These are phyloP conservation scores for Phialophora macrospora DNA, from an alignment of 2,329 filamentous ascomycete genomes.

Conservation along the genomic window DNA sequence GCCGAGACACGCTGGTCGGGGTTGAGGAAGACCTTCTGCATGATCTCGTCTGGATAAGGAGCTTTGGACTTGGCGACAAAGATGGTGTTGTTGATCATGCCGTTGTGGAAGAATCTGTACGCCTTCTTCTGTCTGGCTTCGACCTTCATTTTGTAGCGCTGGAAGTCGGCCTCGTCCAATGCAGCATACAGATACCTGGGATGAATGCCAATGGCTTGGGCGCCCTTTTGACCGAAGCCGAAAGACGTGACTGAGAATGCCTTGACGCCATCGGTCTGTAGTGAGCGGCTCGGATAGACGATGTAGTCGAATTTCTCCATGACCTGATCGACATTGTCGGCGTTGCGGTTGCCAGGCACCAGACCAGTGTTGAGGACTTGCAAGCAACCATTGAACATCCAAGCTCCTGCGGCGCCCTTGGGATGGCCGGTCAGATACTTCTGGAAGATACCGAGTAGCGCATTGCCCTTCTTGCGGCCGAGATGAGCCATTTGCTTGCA, in stretches of 20 bases:
- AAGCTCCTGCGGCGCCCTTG: conserved; percentile 97
- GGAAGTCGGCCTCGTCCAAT: conserved; percentile 84
- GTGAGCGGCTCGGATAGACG: conserved; percentile 90
- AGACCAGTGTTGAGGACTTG: conserved; percentile 93
- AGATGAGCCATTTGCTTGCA: conserved; percentile 96
- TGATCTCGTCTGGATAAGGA: conserved; percentile 87
- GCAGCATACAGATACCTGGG: conserved; percentile 93
- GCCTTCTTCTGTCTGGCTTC: conserved; percentile 96
- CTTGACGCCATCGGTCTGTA: conserved; percentile 98
- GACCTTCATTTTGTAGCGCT: conserved; percentile 83
- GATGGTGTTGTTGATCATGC: conserved; percentile 95
- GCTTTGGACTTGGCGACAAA: conserved; percentile 94
- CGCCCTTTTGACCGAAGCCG: conserved; percentile 98
- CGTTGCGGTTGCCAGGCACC: conserved; percentile 95
- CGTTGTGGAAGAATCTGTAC: conserved; percentile 98
- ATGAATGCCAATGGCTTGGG: conserved; percentile 95
- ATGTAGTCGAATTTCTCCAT: conserved; percentile 99
- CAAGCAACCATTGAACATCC: conserved; percentile 99
- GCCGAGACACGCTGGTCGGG: conserved; percentile 82
- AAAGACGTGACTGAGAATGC: conserved; percentile 99
- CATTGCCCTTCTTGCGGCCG: conserved; percentile 94
- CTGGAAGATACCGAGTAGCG: conserved; percentile 95
- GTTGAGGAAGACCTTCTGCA: conserved; percentile 88
- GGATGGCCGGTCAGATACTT: conserved; percentile 98
- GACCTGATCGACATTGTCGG: conserved; percentile 92